Evolutionary conservation across 352 stramenopile species (phyloP).

Genomic region (Elongisporangium anandrum): DNA sequence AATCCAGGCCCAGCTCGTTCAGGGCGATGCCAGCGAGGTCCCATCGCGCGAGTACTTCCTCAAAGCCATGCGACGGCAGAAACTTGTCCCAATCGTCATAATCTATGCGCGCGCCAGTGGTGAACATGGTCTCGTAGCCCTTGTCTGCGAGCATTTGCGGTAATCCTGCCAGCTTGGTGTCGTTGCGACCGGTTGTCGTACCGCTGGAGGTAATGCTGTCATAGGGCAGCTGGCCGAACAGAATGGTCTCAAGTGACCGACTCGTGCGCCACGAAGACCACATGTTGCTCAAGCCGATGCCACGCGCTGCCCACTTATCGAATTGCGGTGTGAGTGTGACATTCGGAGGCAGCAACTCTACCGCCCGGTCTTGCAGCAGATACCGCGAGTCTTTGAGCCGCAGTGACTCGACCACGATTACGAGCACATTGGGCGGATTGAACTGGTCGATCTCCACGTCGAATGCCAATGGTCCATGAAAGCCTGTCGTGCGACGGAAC

Average conservation of each 20-base stretch:
- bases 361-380: conserved; percentile 25
- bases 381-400: conserved; percentile 52
- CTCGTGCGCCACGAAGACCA: conserved; percentile 72
- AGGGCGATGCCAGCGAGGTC: conserved; percentile 37
- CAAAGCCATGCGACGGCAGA: conserved; percentile 51
- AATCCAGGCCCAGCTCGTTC: conserved; percentile 46
- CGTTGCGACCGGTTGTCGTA: conserved; percentile 29
- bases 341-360: conserved; percentile 30
- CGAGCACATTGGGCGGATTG: conserved; percentile 54
- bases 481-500: conserved; percentile 39
- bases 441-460: conserved; percentile 29
- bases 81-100: conserved; percentile 68
- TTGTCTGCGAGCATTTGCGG: conserved; percentile 54
- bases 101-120: conserved; percentile 42
- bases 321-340: conserved; percentile 63
- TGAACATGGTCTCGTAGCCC: conserved; percentile 63
- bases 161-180: conserved; percentile 36
- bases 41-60: conserved; percentile 34
- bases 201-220: conserved; percentile 50
- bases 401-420: conserved; percentile 69
- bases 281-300: conserved; percentile 50
- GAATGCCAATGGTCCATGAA: conserved; percentile 50
- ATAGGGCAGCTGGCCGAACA: conserved; percentile 63
- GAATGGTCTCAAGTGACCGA: conserved; percentile 54
- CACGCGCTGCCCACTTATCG: conserved; percentile 43